Percentiles rank a stretch among this genome's conserved stretches.
Evolutionary conservation across 2,329 filamentous ascomycete species (phyloP).

Genomic region (Ascochyta rabiei): DNA sequence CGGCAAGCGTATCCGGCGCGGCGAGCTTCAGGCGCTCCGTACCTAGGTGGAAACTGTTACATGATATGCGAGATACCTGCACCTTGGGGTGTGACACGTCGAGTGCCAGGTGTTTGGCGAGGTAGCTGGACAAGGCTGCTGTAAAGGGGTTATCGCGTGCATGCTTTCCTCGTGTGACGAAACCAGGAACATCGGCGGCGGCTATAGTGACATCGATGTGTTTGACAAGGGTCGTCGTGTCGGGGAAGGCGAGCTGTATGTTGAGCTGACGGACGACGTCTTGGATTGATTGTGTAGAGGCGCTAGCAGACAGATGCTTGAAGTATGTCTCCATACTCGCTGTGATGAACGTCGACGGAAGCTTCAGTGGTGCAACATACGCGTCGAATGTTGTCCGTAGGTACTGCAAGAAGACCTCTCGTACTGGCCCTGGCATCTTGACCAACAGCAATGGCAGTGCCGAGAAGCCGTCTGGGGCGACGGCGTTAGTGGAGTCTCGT

Average conservation of each 20-base stretch:
- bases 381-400: slow-evolving; percentile 58
- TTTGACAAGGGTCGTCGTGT: slow-evolving; percentile 43
- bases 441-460: slow-evolving; percentile 58
- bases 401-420: slow-evolving; percentile 57
- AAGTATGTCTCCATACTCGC: slow-evolving; percentile 61
- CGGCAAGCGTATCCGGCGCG: slow-evolving; percentile 34
- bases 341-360: slow-evolving; percentile 55
- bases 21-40: slow-evolving; percentile 49
- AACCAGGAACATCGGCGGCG: slow-evolving; percentile 47
- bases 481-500: slow-evolving; percentile 41
- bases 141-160: slow-evolving; percentile 45
- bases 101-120: slow-evolving; percentile 51
- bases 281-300: slow-evolving; percentile 38
- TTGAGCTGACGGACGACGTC: slow-evolving; percentile 43
- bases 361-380: slow-evolving; percentile 52
- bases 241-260: slow-evolving; percentile 45
- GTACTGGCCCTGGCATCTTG: slow-evolving; percentile 57
- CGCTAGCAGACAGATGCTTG: slow-evolving; percentile 58
- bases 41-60: slow-evolving; percentile 50
- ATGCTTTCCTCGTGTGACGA: slow-evolving; percentile 37
- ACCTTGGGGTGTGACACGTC: slow-evolving; percentile 48
- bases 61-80: slow-evolving; percentile 50
- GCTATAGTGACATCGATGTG: slow-evolving; percentile 53
- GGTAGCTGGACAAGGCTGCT: slow-evolving; percentile 47
- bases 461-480: slow-evolving; percentile 49